These are phyloP conservation scores for Cornus kousa DNA, from an alignment of 148 eudicot species.

Conservation along the genomic window DNA sequence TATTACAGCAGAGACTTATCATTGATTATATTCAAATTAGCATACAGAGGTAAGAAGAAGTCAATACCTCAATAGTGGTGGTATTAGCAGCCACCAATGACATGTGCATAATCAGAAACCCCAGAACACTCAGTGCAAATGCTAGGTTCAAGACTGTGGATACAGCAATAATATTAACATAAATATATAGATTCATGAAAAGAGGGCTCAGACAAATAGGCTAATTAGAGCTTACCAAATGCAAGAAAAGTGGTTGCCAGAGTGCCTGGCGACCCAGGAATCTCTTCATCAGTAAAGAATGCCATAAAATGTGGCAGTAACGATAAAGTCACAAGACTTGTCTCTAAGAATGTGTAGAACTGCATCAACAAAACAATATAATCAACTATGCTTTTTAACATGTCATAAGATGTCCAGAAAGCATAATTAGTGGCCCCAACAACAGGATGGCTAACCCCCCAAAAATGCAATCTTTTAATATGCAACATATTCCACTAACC, in stretches of 20 bases:
- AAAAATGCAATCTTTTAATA: not conserved
- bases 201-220: not conserved
- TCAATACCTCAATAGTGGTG: constrained; percentile 88
- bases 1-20: not conserved
- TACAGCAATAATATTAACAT: constrained; percentile 13
- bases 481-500: no score
- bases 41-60: constrained; percentile 4
- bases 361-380: constrained; percentile 38
- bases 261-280: constrained; percentile 84
- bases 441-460: not conserved
- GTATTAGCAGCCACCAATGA: constrained; percentile 83
- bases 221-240: constrained; percentile 60
- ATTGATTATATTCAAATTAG: not conserved
- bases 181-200: not conserved
- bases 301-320: constrained; percentile 80
- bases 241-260: constrained; percentile 95
- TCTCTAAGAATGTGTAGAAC: constrained; percentile 96
- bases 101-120: constrained; percentile 96
- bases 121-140: constrained; percentile 87
- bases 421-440: not conserved
- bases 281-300: constrained; percentile 91
- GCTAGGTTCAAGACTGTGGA: constrained; percentile 87
- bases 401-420: not conserved
- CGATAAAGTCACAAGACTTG: constrained; percentile 70
- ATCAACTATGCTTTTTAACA: constrained; percentile 1